A percentile compares a stretch with the other conserved stretches of the same genome.
These are phyloP conservation scores for Acanthamoeba triangularis DNA, from an alignment of 208 protist species.

Conservation along the genomic window DNA sequence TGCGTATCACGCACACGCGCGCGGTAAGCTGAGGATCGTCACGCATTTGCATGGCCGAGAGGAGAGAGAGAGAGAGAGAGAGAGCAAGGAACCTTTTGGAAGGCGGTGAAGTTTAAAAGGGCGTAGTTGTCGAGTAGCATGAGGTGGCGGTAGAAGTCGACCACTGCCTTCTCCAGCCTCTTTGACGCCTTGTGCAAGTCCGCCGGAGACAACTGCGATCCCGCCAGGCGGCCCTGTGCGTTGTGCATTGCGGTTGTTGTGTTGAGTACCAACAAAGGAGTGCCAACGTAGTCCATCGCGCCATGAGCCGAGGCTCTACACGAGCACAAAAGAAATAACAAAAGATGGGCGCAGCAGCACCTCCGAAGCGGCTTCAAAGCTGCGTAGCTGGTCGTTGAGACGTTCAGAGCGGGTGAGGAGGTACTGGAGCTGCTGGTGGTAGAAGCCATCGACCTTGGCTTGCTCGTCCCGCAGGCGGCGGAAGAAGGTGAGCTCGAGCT, in stretches of 20 bases:
- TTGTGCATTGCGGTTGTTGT: too few relatives aligned
- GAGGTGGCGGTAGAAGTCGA: slow-evolving; percentile 70
- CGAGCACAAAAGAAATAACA: neutral
- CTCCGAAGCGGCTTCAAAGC: slow-evolving; percentile 43
- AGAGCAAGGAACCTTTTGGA: slow-evolving; percentile 26
- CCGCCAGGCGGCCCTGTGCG: slow-evolving; percentile 1
- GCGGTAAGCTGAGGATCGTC: too few relatives aligned
- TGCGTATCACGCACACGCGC: too few relatives aligned
- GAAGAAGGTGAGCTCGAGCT: slow-evolving; percentile 63
- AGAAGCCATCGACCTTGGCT: slow-evolving; percentile 55
- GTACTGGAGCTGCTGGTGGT: slow-evolving; percentile 51
- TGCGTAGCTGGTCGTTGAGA: slow-evolving; percentile 50
- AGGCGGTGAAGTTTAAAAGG: slow-evolving; percentile 53
- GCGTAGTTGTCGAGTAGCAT: slow-evolving; percentile 73
- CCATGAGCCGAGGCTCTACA: neutral
- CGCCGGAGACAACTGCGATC: neutral
- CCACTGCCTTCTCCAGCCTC: slow-evolving; percentile 34
- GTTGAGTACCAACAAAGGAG: neutral
- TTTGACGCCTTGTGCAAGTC: slow-evolving; percentile 42
- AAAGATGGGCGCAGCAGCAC: neutral
- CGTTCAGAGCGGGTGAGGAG: slow-evolving; percentile 9
- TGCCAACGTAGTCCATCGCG: neutral
- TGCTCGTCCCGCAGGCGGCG: slow-evolving; percentile 42
- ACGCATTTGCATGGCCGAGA: too few relatives aligned
- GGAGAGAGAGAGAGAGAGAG: too few relatives aligned